Conservation (phyloP, 176 grass and related monocot genomes). For the barley (Hordeum vulgare) region DNA sequence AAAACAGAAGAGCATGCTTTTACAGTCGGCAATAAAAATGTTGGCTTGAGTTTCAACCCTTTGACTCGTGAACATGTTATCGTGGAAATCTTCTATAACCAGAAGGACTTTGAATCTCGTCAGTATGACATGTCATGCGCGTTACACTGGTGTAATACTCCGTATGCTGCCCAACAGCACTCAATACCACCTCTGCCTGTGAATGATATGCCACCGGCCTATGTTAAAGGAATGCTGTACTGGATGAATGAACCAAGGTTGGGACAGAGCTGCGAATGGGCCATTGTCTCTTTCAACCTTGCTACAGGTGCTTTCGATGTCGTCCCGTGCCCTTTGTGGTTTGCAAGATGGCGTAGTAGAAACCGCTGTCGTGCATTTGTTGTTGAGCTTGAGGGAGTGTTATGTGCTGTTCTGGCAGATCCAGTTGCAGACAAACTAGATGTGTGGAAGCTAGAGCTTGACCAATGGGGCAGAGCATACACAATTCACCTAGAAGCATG, state of each 20-base stretch:
- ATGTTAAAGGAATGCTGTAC: not conserved
- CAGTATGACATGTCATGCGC: not conserved
- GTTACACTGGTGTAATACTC: not conserved
- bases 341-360: not conserved
- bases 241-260: constrained; percentile 4
- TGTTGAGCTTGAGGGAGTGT: not conserved
- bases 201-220: constrained; percentile 6
- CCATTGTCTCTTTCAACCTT: not conserved
- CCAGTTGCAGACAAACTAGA: not conserved
- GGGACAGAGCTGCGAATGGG: not conserved
- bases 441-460: constrained; percentile 8
- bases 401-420: not conserved
- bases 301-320: not conserved
- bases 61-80: not conserved
- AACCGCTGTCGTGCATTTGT: not conserved
- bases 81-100: not conserved
- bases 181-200: not conserved
- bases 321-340: not conserved
- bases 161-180: not conserved
- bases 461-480: not conserved
- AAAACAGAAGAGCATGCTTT: not conserved
- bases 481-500: not conserved
- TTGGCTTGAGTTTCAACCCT: constrained; percentile 11
- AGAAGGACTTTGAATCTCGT: not conserved
- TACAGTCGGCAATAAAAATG: not conserved